Evolutionary conservation across 306 rosid genomes (phyloP), one percentile per base, ranked within the genome.

Genomic region (Astragalus membranaceus): DNA sequence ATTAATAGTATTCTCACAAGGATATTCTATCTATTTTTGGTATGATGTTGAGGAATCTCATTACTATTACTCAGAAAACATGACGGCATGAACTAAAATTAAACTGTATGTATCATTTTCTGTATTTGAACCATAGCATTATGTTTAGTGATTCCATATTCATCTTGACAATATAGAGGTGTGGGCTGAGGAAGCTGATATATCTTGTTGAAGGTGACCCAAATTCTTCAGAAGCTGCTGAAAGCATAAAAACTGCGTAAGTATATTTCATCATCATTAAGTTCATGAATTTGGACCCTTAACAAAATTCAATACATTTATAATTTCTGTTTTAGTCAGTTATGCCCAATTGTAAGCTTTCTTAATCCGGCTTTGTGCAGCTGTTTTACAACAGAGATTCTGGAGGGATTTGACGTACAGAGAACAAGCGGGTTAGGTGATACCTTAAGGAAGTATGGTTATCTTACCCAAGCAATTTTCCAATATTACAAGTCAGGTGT

Each of bases 151-250:
- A 42, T 57, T 56, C 33, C 36, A 7, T 49, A 49, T 80, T 60
- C 14, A 71, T 36, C 74, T 83, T 78, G 72, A 29, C 52, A 52
- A 76, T 77, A 77, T 48, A 90, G 98, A 88, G 98, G 80, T 93
- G 96, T 73, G 98, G 98, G 60, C 84, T 93, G 56, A 89, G 85
- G 81, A 93, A 85, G 82, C 81, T 90, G 85, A 88, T 93, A 79
- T 93, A 93, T 88, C 89, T 93, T 6, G 97, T 93, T 76, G 97
- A 93, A 83, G 98, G 98, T 64, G 98, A 93, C 70, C 94, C 96
- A 71, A 90, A 93, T 87, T 64, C 92, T 75, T 88, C 94, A 39
- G 97, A 93, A 85, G 97, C 92, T 46, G 89, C 97, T 6, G 98
- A 93, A 72, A 90, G 97, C 85, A 84, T 93, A 69, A 93, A 93